Evolutionary conservation across 352 stramenopile genomes (phyloP), one percentile per base, ranked within the genome.

Genomic region (Plasmopara halstedii): DNA sequence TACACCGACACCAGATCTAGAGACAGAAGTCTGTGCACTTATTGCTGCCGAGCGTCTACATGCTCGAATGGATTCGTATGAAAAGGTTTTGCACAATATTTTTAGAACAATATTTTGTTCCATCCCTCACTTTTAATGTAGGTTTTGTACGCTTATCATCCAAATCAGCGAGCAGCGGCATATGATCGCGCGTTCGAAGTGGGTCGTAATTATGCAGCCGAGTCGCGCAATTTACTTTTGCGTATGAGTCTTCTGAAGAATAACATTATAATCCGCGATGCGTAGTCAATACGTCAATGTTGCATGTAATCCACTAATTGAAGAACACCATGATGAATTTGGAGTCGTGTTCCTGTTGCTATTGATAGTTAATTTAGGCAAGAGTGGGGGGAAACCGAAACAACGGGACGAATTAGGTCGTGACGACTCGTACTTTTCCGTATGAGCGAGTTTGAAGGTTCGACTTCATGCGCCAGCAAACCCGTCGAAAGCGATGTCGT

Each of bases 221-320:
- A 94, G 59, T 90, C 80, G 21, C 72, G 80, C 43, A 87, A 88
- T 45, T 36, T 92, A 22, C 69, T 91, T 27, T 50, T 94, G 32
- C 83, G 83, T 46, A 91, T 92, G 77, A 91, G 77, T 52, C 32
- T 94, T 50, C 52, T 94, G 15, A 92, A 94, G 54, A 90, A 90
- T 62, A 77, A 80, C 58, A 54, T 92, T 41, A 67, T 91, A 47
- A 81, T 92, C 23, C 73, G 80, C 42, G 80, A 88, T n/a, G 50
- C 60, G 17, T 86, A 69, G 17, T 14, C 2, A 19, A 4, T 26
- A 8, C 0, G 5, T 8, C 0, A 40, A 6, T n/a, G n/a, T n/a
- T n/a, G n/a, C n/a, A n/a, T n/a, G n/a, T n/a, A n/a, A n/a, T n/a
- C n/a, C n/a, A n/a, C n/a, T n/a, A n/a, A n/a, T n/a, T n/a, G n/a